phyloP scores from a whole-genome alignment of 768 basidiomycete genomes.

The Lyophyllum shimeji region DNA sequence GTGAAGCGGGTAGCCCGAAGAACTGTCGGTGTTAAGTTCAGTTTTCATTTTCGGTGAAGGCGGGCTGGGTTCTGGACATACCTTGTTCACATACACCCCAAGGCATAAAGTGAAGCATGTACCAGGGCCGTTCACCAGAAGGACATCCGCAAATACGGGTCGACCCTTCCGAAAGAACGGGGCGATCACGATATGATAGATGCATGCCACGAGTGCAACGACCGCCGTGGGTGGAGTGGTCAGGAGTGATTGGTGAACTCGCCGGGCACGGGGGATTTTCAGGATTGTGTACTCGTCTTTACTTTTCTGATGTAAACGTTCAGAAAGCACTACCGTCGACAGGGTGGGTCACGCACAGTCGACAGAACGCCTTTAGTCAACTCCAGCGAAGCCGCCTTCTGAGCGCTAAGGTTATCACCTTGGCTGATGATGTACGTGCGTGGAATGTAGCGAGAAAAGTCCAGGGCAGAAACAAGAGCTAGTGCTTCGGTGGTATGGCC shows the following conservation, averaged over 20 bases:
- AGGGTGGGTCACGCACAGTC: neutral
- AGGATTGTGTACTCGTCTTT: conserved; percentile 46
- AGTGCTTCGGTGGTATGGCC: conserved; percentile 93
- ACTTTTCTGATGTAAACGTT: conserved; percentile 6
- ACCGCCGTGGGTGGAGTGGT: conserved; percentile 68
- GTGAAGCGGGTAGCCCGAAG: conserved; percentile 68
- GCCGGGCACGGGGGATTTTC: conserved; percentile 82
- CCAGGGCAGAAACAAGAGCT: conserved; percentile 66
- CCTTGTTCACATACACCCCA: conserved; percentile 71
- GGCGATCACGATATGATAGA: conserved; percentile 57
- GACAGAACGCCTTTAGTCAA: conserved; percentile 12
- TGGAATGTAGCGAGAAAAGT: conserved; percentile 71
- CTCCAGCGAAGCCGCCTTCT: conserved; percentile 73
- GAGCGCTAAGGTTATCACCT: conserved; percentile 76
- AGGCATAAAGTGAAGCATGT: conserved; percentile 83
- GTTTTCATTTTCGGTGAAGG: conserved; percentile 11
- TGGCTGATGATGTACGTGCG: conserved; percentile 81
- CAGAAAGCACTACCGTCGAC: neutral
- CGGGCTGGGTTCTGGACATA: conserved; percentile 33
- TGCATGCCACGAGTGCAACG: conserved; percentile 57
- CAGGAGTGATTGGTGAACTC: conserved; percentile 77
- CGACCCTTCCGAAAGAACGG: conserved; percentile 35
- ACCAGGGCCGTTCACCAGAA: conserved; percentile 93
- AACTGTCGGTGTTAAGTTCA: conserved; percentile 47
- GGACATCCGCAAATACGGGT: conserved; percentile 60